A percentile compares a stretch with the other conserved stretches of the same genome.
Conservation (phyloP, 1,284 basidiomycete genomes). For the Heterobasidion occidentale region DNA sequence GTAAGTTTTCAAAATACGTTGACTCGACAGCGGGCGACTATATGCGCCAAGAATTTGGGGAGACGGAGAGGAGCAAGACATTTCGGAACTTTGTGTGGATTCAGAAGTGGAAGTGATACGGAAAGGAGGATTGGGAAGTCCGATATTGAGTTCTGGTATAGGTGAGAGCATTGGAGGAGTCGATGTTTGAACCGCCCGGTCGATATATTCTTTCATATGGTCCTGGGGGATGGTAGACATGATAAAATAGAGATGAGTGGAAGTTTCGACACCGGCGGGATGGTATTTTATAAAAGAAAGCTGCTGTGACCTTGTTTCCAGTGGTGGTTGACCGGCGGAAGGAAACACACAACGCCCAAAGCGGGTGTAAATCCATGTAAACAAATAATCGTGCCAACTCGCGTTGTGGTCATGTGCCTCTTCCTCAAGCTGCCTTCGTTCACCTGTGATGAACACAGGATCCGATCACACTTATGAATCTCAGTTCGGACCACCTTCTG, state of each 20-base stretch:
- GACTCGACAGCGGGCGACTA: constrained; percentile 1
- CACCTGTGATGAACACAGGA: neutral
- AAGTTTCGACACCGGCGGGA: too few species aligned
- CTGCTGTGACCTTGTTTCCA: neutral
- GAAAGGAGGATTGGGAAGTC: neutral
- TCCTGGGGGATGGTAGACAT: neutral
- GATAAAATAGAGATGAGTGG: neutral
- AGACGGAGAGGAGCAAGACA: constrained; percentile 1
- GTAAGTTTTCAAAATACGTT: constrained; percentile 9
- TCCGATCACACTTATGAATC: constrained; percentile 18
- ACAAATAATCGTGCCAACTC: neutral
- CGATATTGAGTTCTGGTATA: neutral
- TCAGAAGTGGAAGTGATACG: constrained; percentile 1
- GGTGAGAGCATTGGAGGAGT: neutral
- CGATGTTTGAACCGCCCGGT: constrained; percentile 11
- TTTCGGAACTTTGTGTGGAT: neutral
- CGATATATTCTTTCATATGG: constrained; percentile 8
- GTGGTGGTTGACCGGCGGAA: neutral
- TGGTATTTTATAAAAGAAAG: neutral
- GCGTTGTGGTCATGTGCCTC: neutral
- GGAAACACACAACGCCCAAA: neutral
- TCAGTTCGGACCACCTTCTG: constrained; percentile 24
- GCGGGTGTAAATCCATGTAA: neutral
- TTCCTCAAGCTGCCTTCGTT: neutral
- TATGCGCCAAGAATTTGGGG: constrained; percentile 11